Base-by-base conservation (phyloP, 345 rosid genomes). In the Gossypium thurberi region DNA sequence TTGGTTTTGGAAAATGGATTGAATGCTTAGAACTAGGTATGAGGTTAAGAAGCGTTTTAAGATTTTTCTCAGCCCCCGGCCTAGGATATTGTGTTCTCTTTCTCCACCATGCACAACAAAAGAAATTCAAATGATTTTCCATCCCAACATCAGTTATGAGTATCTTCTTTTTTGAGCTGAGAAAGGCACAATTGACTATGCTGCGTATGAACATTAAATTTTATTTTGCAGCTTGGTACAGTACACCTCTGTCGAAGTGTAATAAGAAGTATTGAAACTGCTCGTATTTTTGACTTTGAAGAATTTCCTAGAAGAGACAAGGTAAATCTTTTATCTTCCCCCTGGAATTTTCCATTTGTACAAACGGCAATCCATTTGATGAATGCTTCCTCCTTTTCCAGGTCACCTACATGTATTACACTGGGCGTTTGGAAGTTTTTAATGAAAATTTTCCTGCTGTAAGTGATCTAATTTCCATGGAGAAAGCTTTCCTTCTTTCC, bases 351-450 rank as follows among this genome's bases (percentile, higher is more conserved):
- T 18, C 13, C 62, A 8, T 12, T 21, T 43, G 8, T 44, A 8
- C 42, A 9, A n/a, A 46, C 6, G 40, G 40, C 40, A 33, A 33
- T 6, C 40, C 52, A 18, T 52, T 80, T 81, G 78, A 76, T 61
- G 40, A 11, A 42, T 59, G 28, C 5, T 25, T 6, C 69, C 13
- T 77, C 52, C 71, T 69, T 28, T 52, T 77, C 58, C 91, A 95
- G 98, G 99, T 93, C 53, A 93, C 98, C 28, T 95, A 95, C 81
- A 93, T 95, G 99, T 95, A 95, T 83, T 95, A 95, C 71, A 95
- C 98, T 20, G 98, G 98, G 55, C 92, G 98, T 72, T 87, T 95
- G 86, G 99, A 95, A 84, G 99, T 95, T 75, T 91, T 87, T 82
- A 95, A 95, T 81, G 99, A 95, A 83, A 95, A 95, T 77, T 95